Base-by-base conservation (phyloP, 805 yeast genomes). In the Starmerella apis region DNA sequence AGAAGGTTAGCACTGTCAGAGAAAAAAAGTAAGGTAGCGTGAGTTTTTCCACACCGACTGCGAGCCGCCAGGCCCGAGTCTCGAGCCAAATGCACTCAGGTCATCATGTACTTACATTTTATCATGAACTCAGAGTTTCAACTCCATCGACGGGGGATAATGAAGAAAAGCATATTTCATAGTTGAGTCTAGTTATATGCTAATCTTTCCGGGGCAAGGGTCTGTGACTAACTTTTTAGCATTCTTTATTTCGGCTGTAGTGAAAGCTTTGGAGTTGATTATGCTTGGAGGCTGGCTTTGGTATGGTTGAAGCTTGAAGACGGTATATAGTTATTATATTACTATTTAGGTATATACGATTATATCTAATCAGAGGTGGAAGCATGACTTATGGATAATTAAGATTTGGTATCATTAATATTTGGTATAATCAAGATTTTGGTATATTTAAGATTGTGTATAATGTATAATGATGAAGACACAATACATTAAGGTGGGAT, bases 11-110 rank as follows among this genome's bases (percentile, higher is more conserved):
- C 53, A 59, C 37, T 52, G 48, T 80, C 84, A 79, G 84, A 77
- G 76, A 73, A 70, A 71, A 28, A 69, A 70, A 72, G 67, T 78
- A 75, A 87, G 96, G 96, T 87, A 87, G 96, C 96, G 81, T 77
- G 95, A 79, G 74, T 85, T 84, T 85, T 85, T 87, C 96, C 95
- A 87, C 96, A 87, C 76, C 88, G 87, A 83, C 87, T 74, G 68
- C 73, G 75, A 66, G 83, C 56, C 56, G 56, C 52, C 51, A 53
- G 50, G 56, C 58, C 54, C 19, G 39, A 8, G 56, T 83, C 95
- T 86, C 94, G 95, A 87, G 96, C 95, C 96, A 87, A 87, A 87
- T 87, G 96, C 96, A 86, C 95, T 87, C 96, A 71, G 71, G 81
- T 85, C 95, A 85, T 85, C 95, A 85, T 78, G 55, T 67, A 61